Percentiles rank a stretch among this genome's conserved stretches.
Evolutionary conservation across 139 green algal species (phyloP).

Genomic region (Yamagishiella unicocca): DNA sequence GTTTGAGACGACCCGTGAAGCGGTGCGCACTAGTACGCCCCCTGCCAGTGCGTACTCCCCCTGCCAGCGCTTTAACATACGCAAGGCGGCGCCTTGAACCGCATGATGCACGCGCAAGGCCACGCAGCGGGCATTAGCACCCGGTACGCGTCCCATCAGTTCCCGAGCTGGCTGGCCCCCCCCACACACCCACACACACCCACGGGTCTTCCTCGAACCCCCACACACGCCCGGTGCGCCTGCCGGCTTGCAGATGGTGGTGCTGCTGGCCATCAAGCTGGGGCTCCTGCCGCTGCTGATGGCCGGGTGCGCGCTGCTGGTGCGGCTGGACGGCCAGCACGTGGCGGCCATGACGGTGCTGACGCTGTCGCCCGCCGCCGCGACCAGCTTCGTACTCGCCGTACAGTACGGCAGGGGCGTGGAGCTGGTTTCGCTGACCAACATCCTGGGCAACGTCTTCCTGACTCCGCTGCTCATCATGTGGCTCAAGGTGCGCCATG

Average conservation of each 20-base stretch:
- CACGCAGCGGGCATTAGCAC: no score
- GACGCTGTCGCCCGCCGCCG: constrained; percentile 27
- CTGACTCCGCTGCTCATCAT: constrained; percentile 19
- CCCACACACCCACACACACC: neutral
- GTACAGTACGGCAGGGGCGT: constrained; percentile 42
- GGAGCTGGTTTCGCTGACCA: constrained; percentile 45
- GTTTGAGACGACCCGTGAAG: no score
- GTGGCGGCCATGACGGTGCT: constrained; percentile 36
- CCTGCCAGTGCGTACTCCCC: no score
- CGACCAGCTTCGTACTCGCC: constrained; percentile 37
- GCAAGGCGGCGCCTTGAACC: no score
- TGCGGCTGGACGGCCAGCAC: constrained; percentile 16
- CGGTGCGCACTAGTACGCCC: no score
- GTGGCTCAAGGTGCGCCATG: constrained; percentile 29
- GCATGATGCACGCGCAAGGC: no score
- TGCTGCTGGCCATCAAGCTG: constrained; percentile 36
- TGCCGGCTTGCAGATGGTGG: constrained; percentile 36
- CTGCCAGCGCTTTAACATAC: no score
- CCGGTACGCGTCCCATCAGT: no score
- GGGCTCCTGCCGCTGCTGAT: constrained; percentile 33
- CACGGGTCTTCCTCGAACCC: no score
- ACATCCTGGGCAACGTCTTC: constrained; percentile 27
- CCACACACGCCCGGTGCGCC: no score
- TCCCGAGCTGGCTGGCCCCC: no score
- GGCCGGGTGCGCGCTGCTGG: constrained; percentile 1